Conservation (phyloP, 2,329 filamentous ascomycete species). For the Cercospora berteroae region DNA sequence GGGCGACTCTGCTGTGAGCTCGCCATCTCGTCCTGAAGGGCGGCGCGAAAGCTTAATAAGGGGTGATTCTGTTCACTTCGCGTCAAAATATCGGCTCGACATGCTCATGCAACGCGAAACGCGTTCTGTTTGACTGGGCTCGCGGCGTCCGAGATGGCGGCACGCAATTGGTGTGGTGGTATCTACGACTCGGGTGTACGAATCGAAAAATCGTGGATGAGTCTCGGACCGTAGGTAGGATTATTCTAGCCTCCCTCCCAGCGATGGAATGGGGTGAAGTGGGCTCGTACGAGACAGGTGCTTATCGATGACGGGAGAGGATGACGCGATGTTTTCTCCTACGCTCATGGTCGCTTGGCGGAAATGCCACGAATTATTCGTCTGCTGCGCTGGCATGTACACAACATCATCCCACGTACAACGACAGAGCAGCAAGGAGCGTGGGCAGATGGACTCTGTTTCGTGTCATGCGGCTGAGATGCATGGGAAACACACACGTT, state of each 20-base stretch:
- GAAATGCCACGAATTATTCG: background rate
- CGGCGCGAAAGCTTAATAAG: slow-evolving; percentile 1
- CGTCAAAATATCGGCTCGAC: slow-evolving; percentile 2
- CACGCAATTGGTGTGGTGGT: background rate
- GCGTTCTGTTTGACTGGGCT: slow-evolving; percentile 1
- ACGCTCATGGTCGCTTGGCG: background rate
- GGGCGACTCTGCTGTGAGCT: slow-evolving; percentile 10
- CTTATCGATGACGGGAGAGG: slow-evolving; percentile 7
- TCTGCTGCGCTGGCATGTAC: background rate
- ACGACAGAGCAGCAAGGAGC: background rate
- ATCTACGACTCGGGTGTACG: background rate
- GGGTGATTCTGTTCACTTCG: slow-evolving; percentile 3
- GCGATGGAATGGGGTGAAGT: background rate
- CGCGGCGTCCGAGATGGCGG: background rate
- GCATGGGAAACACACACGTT: background rate
- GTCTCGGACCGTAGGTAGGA: slow-evolving; percentile 5
- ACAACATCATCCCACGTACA: background rate
- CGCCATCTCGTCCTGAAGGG: slow-evolving; percentile 16
- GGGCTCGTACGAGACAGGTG: background rate
- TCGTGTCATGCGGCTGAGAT: slow-evolving; percentile 7
- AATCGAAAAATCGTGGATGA: background rate
- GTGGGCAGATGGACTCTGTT: background rate
- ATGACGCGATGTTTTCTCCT: slow-evolving; percentile 6
- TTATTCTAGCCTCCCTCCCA: background rate
- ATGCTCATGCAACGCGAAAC: background rate